phyloP scores from a whole-genome alignment of 208 protist species.

The Acanthamoeba rhysodes region DNA sequence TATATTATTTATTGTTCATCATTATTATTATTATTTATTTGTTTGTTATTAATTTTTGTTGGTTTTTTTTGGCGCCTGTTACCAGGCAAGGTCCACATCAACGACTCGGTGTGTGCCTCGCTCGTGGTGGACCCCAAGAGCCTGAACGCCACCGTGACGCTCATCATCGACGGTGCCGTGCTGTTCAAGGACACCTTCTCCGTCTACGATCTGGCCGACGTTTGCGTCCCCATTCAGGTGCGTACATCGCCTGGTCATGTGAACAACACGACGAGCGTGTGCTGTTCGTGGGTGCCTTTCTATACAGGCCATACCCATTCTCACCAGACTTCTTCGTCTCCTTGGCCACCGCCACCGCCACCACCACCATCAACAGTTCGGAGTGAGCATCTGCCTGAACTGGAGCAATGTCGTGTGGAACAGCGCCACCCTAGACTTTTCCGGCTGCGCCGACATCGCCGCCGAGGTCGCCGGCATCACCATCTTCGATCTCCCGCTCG shows the following conservation, averaged over 20 bases:
- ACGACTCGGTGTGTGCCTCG: conserved; percentile 15
- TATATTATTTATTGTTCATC: not conserved
- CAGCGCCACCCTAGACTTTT: not conserved
- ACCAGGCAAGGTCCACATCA: conserved; percentile 2
- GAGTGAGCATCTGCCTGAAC: conserved; percentile 28
- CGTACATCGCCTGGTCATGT: not conserved
- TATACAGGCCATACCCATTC: not conserved
- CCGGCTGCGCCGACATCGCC: conserved; percentile 36
- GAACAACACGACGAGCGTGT: not conserved
- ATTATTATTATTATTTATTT: not conserved
- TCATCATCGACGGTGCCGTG: conserved; percentile 1
- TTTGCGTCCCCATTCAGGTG: conserved; percentile 17
- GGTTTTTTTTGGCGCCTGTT: not conserved
- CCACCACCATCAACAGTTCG: not conserved
- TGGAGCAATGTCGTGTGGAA: conserved; percentile 29
- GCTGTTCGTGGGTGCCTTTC: not conserved
- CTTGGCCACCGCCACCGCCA: not conserved
- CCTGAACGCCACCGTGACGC: not conserved
- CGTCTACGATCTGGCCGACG: conserved; percentile 9
- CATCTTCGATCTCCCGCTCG: not conserved
- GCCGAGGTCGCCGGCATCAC: conserved; percentile 30
- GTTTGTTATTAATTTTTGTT: not conserved
- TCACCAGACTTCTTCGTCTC: not conserved
- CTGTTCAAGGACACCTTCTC: conserved; percentile 29
- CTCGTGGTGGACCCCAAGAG: conserved; percentile 1